A percentile compares a stretch with the other conserved stretches of the same genome.
Conservation (phyloP, 805 yeast genomes). For the Cyberlindnera sargentensis region DNA sequence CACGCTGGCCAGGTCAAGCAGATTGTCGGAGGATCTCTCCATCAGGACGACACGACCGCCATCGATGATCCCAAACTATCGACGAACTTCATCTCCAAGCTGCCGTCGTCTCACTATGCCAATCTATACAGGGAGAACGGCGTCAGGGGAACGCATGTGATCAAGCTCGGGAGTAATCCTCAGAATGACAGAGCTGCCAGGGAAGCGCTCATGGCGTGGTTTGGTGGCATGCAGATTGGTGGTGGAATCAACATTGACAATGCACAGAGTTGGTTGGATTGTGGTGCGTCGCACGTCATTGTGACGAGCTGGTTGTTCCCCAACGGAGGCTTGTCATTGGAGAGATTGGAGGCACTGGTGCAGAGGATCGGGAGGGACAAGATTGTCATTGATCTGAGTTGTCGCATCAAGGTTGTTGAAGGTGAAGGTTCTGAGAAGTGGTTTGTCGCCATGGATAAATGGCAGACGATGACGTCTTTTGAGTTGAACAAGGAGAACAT, state of each 20-base stretch:
- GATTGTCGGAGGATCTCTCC: conserved; percentile 89
- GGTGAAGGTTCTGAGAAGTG: conserved; percentile 34
- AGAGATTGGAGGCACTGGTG: conserved; percentile 45
- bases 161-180: conserved; percentile 73
- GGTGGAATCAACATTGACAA: conserved; percentile 82
- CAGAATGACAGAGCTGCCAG: conserved; percentile 79
- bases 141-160: conserved; percentile 82
- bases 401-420: conserved; percentile 41
- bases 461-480: conserved; percentile 84
- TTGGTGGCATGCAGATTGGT: conserved; percentile 71
- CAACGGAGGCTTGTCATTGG: conserved; percentile 41
- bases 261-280: conserved; percentile 70
- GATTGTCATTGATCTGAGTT: conserved; percentile 86
- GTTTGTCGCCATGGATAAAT: conserved; percentile 97
- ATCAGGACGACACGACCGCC: conserved; percentile 37
- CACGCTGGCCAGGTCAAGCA: conserved; percentile 95
- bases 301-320: conserved; percentile 90
- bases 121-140: conserved; percentile 50
- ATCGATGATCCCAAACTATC: conserved; percentile 30
- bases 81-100: conserved; percentile 74
- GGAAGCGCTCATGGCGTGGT: conserved; percentile 72
- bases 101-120: conserved; percentile 73
- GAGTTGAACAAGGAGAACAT: conserved; percentile 50
- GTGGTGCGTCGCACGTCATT: conserved; percentile 81
- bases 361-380: conserved; percentile 52